These are phyloP conservation scores for Hypsizygus ulmarius DNA, from an alignment of 1,284 basidiomycete species.

Conservation along the genomic window DNA sequence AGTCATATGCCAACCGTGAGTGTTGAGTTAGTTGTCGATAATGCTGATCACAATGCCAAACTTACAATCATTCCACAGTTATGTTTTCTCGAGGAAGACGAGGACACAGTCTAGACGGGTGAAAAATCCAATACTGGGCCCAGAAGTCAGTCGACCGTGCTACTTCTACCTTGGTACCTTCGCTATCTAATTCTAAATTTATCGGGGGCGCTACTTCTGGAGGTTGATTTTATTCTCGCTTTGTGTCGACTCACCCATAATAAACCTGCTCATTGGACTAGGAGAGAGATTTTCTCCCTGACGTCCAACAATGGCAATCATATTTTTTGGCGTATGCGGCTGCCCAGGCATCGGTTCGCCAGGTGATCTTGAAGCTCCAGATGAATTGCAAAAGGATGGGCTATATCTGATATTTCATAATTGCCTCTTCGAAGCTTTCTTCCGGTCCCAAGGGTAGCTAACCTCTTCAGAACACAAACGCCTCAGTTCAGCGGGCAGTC, in stretches of 20 bases:
- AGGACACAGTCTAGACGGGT: constrained; percentile 1
- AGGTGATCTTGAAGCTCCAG: constrained; percentile 2
- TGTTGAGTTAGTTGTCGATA: background rate
- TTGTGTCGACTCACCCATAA: no score
- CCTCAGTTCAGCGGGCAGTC: no score
- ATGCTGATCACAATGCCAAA: background rate
- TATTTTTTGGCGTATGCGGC: background rate
- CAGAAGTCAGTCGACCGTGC: background rate
- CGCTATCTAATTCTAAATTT: constrained; percentile 1
- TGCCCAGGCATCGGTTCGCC: background rate
- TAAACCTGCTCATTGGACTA: background rate
- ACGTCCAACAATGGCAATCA: background rate
- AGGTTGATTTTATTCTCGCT: background rate
- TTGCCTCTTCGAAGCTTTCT: constrained; percentile 4
- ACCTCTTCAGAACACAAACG: background rate
- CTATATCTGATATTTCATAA: constrained; percentile 1
- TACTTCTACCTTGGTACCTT: constrained; percentile 7
- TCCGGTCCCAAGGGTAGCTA: background rate
- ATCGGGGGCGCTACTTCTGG: background rate
- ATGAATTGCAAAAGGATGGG: constrained; percentile 2
- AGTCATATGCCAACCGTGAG: background rate
- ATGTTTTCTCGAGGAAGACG: background rate
- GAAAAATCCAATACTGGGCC: background rate
- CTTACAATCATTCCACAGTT: background rate
- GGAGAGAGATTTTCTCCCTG: background rate